Base-by-base conservation (phyloP, 306 rosid genomes). In the Gastrolobium villosum region DNA sequence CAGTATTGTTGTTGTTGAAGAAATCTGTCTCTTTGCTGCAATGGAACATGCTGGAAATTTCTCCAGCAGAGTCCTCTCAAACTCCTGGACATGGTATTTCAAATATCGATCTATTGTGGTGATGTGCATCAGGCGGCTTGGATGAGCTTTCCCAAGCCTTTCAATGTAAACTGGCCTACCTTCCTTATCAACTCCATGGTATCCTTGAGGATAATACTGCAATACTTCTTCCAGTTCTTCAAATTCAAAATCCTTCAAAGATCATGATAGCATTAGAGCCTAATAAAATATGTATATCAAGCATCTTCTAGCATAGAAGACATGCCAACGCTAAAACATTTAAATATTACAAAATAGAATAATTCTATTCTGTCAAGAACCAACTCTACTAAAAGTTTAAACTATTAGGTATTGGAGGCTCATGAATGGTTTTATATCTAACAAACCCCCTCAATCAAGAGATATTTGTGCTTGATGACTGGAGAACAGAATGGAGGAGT, bases 91-190 rank as follows among this genome's bases (percentile, higher is more conserved):
- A 76, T 96, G 99, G 71, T 96, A 96, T 87, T 86, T 93, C 64
- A 93, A 55, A 89, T 96, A 96, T 37, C 97, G 89, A 44, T 96
- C 99, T 50, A 91, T 87, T 63, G 92, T 88, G 77, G 98, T 91
- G 77, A 93, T 87, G 69, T 74, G 89, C 97, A 89, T 86, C 41
- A 96, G 88, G 78, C 83, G 90, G 70, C 96, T 96, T 76, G 99
- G 98, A 86, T 96, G 97, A 71, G 97, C 98, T 83, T 89, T 88
- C 63, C 98, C 99, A 64, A 96, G 91, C 79, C 98, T 90, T 80
- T 96, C 99, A 70, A 96, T 91, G 89, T 96, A 96, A 77, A 96
- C 85, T 1, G 99, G 98, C 77, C 99, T 93, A 71, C 99, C 99
- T 78, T 96, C 99, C 86, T 84, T 96, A 62, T 96, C 99, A 83